Evolutionary conservation across 306 rosid species (phyloP).

Genomic region (Medicago lupulina): DNA sequence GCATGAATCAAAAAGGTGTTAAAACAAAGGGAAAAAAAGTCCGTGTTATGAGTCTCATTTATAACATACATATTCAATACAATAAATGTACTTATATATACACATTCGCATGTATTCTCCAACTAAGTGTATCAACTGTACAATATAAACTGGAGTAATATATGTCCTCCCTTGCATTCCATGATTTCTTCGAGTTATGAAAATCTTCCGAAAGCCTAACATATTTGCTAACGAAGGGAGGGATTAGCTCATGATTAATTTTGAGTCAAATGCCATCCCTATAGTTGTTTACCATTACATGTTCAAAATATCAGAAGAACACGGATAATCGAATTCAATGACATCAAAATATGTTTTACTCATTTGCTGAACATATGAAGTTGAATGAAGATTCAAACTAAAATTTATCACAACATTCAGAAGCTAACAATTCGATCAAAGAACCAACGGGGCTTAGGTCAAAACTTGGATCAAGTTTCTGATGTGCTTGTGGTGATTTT

Average conservation of each 20-base stretch:
- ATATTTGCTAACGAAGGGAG: not conserved
- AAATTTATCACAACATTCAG: constrained; percentile 11
- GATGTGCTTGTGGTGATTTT: not conserved
- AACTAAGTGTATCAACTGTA: constrained; percentile 19
- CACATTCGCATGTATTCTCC: constrained; percentile 4
- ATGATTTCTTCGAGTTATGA: not conserved
- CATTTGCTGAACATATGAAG: not conserved
- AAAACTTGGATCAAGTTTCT: constrained; percentile 8
- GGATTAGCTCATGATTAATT: not conserved
- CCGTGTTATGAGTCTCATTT: not conserved
- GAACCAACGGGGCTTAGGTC: not conserved
- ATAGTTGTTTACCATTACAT: not conserved
- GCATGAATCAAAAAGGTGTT: not conserved
- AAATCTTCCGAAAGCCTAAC: constrained; percentile 17
- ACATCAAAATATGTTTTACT: constrained; percentile 5
- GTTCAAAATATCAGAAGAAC: constrained; percentile 1
- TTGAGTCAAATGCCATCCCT: not conserved
- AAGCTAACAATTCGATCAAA: not conserved
- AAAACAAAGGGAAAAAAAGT: not conserved
- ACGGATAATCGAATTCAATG: not conserved
- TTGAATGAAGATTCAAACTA: not conserved
- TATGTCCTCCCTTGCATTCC: constrained; percentile 7
- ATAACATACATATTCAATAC: not conserved
- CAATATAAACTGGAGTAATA: not conserved
- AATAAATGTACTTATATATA: not conserved